Evolutionary conservation across 1,139 yeast genomes (phyloP).

Genomic region (Saccharomyces hybrid): DNA sequence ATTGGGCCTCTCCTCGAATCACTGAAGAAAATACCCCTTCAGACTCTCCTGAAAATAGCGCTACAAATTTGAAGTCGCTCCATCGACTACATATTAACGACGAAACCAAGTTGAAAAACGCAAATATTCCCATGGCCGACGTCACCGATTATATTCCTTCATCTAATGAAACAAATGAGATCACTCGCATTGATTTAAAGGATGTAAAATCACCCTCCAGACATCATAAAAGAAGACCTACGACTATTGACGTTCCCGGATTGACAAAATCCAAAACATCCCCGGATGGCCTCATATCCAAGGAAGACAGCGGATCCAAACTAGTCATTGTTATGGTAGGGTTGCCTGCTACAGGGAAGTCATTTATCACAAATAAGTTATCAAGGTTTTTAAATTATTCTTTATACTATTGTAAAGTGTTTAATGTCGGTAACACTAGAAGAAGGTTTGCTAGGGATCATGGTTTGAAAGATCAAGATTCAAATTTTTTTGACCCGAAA

Average conservation of each 20-base stretch:
- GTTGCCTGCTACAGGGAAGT: constrained; percentile 86
- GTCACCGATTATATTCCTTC: constrained; percentile 1
- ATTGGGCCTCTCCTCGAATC: constrained; percentile 42
- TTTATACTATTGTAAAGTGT: constrained; percentile 82
- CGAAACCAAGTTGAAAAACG: background rate
- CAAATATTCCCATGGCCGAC: background rate
- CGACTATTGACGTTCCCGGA: constrained; percentile 89
- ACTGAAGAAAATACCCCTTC: constrained; percentile 30
- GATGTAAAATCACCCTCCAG: constrained; percentile 13
- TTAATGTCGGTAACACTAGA: constrained; percentile 91
- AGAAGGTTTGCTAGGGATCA: constrained; percentile 50
- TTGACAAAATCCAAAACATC: constrained; percentile 75
- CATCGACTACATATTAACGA: background rate
- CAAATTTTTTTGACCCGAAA: constrained; percentile 80
- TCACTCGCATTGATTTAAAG: background rate
- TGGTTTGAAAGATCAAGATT: constrained; percentile 44
- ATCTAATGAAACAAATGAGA: background rate
- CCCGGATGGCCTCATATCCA: constrained; percentile 76
- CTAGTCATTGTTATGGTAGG: constrained; percentile 94
- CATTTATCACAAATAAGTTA: constrained; percentile 83
- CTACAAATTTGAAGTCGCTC: constrained; percentile 2
- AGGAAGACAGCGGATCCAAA: constrained; percentile 65
- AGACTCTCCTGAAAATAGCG: constrained; percentile 24
- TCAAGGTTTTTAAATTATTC: constrained; percentile 87
- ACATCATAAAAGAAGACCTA: constrained; percentile 41